Percentiles rank a stretch among this genome's conserved stretches.
These are phyloP conservation scores for Aeschynomene evenia DNA, from an alignment of 306 rosid species.

Conservation along the genomic window DNA sequence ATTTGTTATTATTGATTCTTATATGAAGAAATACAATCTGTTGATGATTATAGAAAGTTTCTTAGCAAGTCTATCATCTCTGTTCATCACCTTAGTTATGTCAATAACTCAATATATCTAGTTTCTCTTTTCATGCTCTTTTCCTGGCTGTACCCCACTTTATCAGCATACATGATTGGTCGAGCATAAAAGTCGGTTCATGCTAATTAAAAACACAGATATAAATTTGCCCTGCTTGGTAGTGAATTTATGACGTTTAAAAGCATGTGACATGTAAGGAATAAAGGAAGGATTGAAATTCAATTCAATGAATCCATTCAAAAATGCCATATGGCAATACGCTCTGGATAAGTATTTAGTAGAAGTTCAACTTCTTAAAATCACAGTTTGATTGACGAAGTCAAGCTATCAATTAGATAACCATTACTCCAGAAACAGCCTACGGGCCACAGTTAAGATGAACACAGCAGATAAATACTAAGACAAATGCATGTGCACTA, in stretches of 20 bases:
- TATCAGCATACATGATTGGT: background rate
- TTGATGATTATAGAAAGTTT: conserved; percentile 8
- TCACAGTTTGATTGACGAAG: conserved; percentile 7
- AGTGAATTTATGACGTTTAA: background rate
- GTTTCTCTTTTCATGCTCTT: background rate
- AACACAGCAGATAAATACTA: conserved; percentile 8
- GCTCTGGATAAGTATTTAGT: no score
- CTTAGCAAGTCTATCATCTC: background rate
- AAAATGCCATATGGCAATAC: background rate
- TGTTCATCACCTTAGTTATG: background rate
- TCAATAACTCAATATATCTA: background rate
- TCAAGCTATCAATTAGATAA: conserved; percentile 7
- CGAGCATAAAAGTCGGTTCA: conserved; percentile 12
- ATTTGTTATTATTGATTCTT: background rate
- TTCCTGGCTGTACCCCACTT: background rate
- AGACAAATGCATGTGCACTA: background rate
- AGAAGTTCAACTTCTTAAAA: conserved; percentile 12
- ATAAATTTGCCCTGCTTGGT: background rate
- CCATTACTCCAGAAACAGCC: conserved; percentile 21
- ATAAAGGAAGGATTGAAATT: background rate
- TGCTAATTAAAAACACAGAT: background rate
- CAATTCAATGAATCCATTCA: conserved; percentile 4
- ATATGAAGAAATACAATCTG: no score
- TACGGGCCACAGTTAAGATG: background rate
- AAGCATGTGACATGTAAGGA: background rate